Conservation (phyloP, 2,329 filamentous ascomycete genomes). For the Didymella pomorum region DNA sequence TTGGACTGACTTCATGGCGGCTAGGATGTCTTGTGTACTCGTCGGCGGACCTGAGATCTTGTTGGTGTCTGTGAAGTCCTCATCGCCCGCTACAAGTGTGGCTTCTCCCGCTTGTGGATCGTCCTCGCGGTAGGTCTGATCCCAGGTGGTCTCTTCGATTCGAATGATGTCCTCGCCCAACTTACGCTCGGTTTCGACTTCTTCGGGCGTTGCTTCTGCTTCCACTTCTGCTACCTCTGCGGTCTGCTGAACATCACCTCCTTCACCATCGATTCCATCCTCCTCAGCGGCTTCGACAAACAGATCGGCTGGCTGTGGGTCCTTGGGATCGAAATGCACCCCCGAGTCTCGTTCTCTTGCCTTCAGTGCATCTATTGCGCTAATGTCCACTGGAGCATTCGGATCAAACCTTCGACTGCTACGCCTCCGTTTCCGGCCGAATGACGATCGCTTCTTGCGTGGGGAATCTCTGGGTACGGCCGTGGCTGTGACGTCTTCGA, state of each 20-base stretch:
- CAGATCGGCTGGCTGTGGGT: constrained; percentile 16
- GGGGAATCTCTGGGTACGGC: constrained; percentile 25
- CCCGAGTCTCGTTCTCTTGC: constrained; percentile 31
- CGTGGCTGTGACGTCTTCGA: constrained; percentile 9
- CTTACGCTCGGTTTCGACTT: neutral
- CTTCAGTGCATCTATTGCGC: constrained; percentile 32
- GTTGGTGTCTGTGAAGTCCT: constrained; percentile 17
- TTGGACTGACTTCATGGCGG: constrained; percentile 27
- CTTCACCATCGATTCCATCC: constrained; percentile 3
- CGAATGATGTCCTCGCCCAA: neutral
- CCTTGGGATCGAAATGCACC: constrained; percentile 21
- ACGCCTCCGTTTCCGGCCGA: constrained; percentile 37
- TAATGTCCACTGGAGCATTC: constrained; percentile 33
- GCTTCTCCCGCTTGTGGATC: constrained; percentile 14
- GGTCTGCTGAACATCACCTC: neutral
- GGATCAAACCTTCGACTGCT: constrained; percentile 45
- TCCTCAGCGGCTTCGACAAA: constrained; percentile 10
- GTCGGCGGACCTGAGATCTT: constrained; percentile 28
- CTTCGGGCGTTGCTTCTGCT: constrained; percentile 9
- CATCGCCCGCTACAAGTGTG: constrained; percentile 21
- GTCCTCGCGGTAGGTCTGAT: constrained; percentile 15
- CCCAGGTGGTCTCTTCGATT: constrained; percentile 17
- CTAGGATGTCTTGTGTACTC: constrained; percentile 33
- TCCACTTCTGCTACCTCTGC: too few relatives aligned
- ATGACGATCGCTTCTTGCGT: constrained; percentile 39